Percentiles rank a stretch among this genome's conserved stretches.
Conservation (phyloP, 2,329 filamentous ascomycete species). For the Aspergillus versicolor region DNA sequence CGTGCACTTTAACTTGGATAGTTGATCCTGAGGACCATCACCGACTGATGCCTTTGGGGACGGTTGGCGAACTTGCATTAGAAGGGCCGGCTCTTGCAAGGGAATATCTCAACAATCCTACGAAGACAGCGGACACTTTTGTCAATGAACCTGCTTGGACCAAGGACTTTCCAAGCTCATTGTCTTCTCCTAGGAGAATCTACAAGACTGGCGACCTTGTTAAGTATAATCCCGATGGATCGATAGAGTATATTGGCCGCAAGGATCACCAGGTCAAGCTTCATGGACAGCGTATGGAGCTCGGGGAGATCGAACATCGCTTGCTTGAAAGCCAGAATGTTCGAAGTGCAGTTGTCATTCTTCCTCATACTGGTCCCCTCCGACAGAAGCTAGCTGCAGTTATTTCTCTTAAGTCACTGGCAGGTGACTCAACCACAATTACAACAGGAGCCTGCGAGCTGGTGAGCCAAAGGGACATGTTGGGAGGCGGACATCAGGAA, state of each 20-base stretch:
- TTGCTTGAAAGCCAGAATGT: conserved; percentile 33
- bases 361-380: conserved; percentile 44
- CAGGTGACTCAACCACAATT: conserved; percentile 24
- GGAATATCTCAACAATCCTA: conserved; percentile 40
- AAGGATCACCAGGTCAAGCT: conserved; percentile 68
- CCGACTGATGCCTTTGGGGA: conserved; percentile 37
- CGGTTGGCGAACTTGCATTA: conserved; percentile 35
- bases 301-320: conserved; percentile 50
- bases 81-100: conserved; percentile 39
- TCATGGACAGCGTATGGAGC: conserved; percentile 64
- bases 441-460: conserved; percentile 34
- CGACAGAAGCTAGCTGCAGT: conserved; percentile 48
- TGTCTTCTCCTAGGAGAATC: conserved; percentile 18
- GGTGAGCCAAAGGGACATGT: conserved; percentile 24
- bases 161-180: conserved; percentile 7
- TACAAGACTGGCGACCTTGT: conserved; percentile 31
- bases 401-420: conserved; percentile 35
- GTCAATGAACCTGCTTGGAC: conserved; percentile 27
- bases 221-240: conserved; percentile 21
- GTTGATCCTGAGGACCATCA: conserved; percentile 33
- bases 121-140: conserved; percentile 32
- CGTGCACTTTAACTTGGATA: conserved; percentile 31
- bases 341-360: conserved; percentile 42
- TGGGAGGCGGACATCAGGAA: conserved; percentile 24
- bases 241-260: conserved; percentile 41